phyloP scores from a whole-genome alignment of 441 rosid genomes.

The Corymbia calophylla region DNA sequence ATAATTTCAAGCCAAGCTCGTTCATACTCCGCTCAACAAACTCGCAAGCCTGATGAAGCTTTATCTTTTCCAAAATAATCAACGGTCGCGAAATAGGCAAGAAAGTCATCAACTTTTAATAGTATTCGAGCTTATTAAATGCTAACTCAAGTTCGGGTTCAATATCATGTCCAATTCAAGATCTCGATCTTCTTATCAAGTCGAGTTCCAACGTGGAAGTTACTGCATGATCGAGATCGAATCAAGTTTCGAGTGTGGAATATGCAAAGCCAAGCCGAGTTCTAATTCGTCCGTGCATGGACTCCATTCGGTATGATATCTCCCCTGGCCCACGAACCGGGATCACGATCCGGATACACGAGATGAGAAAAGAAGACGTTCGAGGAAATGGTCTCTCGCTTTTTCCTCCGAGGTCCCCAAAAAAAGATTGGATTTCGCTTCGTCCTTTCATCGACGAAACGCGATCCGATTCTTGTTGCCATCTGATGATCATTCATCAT shows the following conservation, averaged over 20 bases:
- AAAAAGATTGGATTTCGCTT: neutral
- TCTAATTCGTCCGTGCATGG: neutral
- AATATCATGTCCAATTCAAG: neutral
- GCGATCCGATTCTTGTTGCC: neutral
- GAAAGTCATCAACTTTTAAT: too few relatives aligned
- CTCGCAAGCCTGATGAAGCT: fast-evolving
- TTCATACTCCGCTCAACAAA: neutral
- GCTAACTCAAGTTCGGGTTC: fast-evolving
- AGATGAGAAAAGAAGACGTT: neutral
- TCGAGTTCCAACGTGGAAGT: neutral
- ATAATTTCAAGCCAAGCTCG: neutral
- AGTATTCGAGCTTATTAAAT: neutral
- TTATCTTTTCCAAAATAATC: neutral
- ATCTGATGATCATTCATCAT: neutral
- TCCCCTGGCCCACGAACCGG: neutral
- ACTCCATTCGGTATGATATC: neutral
- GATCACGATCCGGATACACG: neutral
- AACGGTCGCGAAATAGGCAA: neutral
- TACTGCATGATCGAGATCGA: neutral
- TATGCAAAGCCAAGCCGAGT: fast-evolving
- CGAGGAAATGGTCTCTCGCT: neutral
- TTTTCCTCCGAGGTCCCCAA: neutral
- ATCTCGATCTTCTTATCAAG: neutral
- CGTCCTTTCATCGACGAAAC: neutral
- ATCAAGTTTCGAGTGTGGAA: neutral